Base-by-base conservation (phyloP, 2,329 filamentous ascomycete species). In the Camillea tinctor region DNA sequence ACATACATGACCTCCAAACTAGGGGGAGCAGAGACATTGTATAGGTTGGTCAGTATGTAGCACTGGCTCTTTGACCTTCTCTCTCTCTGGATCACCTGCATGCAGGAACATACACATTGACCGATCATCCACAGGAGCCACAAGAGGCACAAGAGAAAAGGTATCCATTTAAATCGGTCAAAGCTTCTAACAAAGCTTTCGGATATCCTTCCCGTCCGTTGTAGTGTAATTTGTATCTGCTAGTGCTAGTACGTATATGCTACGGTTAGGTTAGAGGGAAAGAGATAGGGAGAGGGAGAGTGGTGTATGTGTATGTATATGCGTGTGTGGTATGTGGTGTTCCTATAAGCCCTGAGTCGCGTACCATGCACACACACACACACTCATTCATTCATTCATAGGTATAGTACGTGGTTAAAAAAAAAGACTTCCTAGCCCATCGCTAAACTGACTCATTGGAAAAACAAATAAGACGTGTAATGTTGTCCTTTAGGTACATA, bases 21-120 rank as follows among this genome's bases (percentile, higher is more conserved):
- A n/a, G n/a, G 26, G 26, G 49, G 49, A 30, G 51, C 24, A 53
- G 23, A 23, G n/a, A 53, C 17, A 53, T n/a, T n/a, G 51, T 30
- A 53, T 30, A 49, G 3, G 49, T 50, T 8, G 19, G 49, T 50
- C 11, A 15, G 44, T 49, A 49, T 49, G 49, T 50, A 50, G 49
- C 17, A n/a, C 40, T 53, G 49, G 55, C 50, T 57, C 55, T 57
- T 57, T 52, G 55, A 57, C 55, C 55, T 57, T 56, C 53, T 52
- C 19, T 44, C 23, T 50, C 30, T 24, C 49, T 52, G 49, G 50
- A 57, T 53, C 55, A 57, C 20, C 55, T 55, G 53, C 53, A 50
- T 54, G 52, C 52, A 57, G n/a, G 50, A 44, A 44, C 36, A 44
- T 57, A 52, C 55, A 57, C 55, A 57, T 30, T 52, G 55, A 57